Evolutionary conservation across 306 rosid genomes (phyloP).

Genomic region (Sindora glabra): DNA sequence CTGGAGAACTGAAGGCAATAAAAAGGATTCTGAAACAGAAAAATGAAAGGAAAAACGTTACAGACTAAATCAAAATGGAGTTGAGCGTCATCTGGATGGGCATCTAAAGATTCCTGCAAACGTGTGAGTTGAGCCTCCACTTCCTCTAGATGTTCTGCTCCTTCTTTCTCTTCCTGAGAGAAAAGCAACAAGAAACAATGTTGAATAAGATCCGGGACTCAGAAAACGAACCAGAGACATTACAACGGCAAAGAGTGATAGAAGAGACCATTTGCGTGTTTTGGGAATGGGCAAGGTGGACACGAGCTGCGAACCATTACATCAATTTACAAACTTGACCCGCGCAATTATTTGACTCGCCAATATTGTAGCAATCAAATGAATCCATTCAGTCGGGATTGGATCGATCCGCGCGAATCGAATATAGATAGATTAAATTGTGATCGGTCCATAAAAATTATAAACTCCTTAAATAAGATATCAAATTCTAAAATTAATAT

Average conservation of each 20-base stretch:
- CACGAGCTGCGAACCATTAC: no score
- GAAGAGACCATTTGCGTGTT: no score
- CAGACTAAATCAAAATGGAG: slow-evolving; percentile 43
- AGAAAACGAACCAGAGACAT: neutral
- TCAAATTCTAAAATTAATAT: no score
- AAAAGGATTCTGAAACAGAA: neutral
- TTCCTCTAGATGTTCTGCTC: slow-evolving; percentile 8
- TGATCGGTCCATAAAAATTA: no score
- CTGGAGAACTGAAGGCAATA: neutral
- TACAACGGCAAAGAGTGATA: neutral
- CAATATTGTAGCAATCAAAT: no score
- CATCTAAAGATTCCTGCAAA: slow-evolving; percentile 28
- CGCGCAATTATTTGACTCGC: no score
- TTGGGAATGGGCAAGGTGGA: no score
- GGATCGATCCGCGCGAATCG: no score
- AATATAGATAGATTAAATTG: no score
- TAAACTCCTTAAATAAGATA: no score
- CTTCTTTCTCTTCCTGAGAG: slow-evolving; percentile 14
- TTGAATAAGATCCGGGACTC: neutral
- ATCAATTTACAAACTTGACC: no score
- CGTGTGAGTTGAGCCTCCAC: slow-evolving; percentile 11
- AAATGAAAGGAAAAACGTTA: neutral
- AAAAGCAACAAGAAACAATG: neutral
- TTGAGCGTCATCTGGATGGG: slow-evolving; percentile 39
- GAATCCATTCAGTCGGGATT: no score